A percentile compares a stretch with the other conserved stretches of the same genome.
phyloP scores from a whole-genome alignment of 495 filamentous ascomycete genomes.

The Neurospora sp. region DNA sequence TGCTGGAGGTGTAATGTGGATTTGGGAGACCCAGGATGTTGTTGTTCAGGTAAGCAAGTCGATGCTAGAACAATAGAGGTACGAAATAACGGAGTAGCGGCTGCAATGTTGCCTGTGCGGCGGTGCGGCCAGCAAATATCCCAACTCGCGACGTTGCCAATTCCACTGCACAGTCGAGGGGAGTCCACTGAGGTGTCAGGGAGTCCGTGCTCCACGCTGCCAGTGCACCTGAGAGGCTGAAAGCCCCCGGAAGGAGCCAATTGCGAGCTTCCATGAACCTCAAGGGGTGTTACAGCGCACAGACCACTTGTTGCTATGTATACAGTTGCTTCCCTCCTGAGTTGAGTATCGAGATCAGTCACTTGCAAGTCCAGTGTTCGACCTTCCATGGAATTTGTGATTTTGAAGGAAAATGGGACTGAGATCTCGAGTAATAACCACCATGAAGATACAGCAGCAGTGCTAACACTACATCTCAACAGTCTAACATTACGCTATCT shows the following conservation, averaged over 20 bases:
- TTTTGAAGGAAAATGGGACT: not conserved
- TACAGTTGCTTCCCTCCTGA: not conserved
- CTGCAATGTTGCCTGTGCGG: not conserved
- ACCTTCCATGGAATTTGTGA: not conserved
- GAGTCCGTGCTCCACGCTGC: slow-evolving; percentile 1
- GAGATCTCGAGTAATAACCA: not conserved
- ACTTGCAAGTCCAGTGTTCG: not conserved
- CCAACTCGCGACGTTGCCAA: slow-evolving; percentile 31
- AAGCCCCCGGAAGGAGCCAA: not conserved
- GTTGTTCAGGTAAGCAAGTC: not conserved
- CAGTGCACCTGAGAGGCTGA: not conserved
- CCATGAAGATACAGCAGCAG: not conserved
- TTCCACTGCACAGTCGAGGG: slow-evolving; percentile 12
- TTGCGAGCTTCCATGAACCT: not conserved
- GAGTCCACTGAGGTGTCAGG: not conserved
- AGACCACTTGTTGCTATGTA: not conserved
- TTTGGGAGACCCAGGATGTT: slow-evolving; percentile 10
- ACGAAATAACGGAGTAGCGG: not conserved
- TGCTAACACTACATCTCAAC: not conserved
- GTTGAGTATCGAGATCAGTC: not conserved
- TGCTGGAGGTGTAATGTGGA: slow-evolving; percentile 1
- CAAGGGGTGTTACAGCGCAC: not conserved
- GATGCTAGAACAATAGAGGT: not conserved
- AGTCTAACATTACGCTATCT: not conserved
- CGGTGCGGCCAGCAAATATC: not conserved